Conservation (phyloP, 75 land plant genomes). For the Larix kaempferi region DNA sequence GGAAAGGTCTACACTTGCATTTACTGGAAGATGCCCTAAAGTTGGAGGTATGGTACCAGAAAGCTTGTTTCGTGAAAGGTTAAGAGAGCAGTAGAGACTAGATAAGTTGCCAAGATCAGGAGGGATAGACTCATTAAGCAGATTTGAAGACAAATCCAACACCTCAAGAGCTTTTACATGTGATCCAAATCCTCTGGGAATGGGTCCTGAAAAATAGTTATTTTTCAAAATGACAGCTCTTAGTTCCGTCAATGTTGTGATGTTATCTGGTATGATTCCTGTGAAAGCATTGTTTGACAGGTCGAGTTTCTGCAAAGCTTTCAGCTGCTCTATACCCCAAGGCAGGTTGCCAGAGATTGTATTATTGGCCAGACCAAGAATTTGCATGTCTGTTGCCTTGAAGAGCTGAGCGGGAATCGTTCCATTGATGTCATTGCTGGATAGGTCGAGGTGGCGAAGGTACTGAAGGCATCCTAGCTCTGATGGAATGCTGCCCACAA, state of each 20-base stretch:
- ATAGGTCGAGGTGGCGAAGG: constrained; percentile 62
- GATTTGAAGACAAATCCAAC: constrained; percentile 74
- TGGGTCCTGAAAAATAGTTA: constrained; percentile 50
- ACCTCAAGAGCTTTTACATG: constrained; percentile 25
- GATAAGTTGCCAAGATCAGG: constrained; percentile 39
- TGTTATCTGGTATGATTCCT: constrained; percentile 37
- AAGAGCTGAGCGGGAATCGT: constrained; percentile 59
- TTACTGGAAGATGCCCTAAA: constrained; percentile 40
- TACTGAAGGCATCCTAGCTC: constrained; percentile 42
- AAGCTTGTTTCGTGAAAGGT: constrained; percentile 57
- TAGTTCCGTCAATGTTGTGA: constrained; percentile 26
- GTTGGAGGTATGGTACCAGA: constrained; percentile 52
- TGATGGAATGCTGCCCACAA: constrained; percentile 44
- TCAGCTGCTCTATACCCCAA: constrained; percentile 13
- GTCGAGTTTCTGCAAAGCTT: constrained; percentile 40
- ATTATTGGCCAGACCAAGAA: constrained; percentile 56
- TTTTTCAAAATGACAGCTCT: constrained; percentile 41
- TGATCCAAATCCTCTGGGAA: constrained; percentile 40
- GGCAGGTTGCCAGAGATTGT: constrained; percentile 66
- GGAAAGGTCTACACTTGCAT: constrained; percentile 64
- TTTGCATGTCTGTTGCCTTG: constrained; percentile 46
- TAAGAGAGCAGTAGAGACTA: constrained; percentile 26
- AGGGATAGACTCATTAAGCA: constrained; percentile 53
- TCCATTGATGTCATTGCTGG: constrained; percentile 52
- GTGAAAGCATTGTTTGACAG: constrained; percentile 68